Evolutionary conservation across 192 early-diverging fungal species (phyloP), one percentile per base, ranked within the genome.

Genomic region (Dispira parvispora): DNA sequence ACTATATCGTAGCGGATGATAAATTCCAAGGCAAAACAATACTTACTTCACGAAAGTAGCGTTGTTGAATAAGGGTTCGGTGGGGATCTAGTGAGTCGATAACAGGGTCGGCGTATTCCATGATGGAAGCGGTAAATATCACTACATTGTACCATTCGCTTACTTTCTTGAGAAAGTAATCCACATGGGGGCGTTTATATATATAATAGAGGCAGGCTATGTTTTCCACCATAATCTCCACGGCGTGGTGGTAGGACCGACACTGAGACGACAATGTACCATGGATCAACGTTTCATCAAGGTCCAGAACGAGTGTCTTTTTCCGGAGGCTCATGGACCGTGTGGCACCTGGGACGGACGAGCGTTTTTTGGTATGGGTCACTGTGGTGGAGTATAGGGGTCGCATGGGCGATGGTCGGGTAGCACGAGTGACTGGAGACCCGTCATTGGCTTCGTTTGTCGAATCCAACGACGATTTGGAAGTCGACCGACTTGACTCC

Each of bases 61-160:
- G 80, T 52, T 78, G 70, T 10, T 80, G 78, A 62, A 92, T 81
- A 20, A 90, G 62, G 12, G 70, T 85, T 21, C 80, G 71, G 53
- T 73, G 71, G 62, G 82, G 80, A 68, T 94, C 89, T 43, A 94
- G 65, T 80, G 83, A 88, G 67, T 94, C 91, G 63, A 94, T 91
- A 23, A 94, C 91, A 20, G 91, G 91, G 67, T 92, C 88, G n/a
- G 91, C 91, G 66, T 94, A 94, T 73, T 94, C 89, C 23, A 86
- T 72, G 85, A 94, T 88, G 12, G 84, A 87, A 11, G 91, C 91
- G 2, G 91, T 94, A 71, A 91, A 94, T 38, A 94, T 87, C 11
- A 92, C 87, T 21, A 94, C 78, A 54, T 88, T 86, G 75, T 88
- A 94, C 91, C 91, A 94, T 68, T 90, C 84, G 62, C 74, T 68